phyloP scores from a whole-genome alignment of 495 filamentous ascomycete species.

The Hypoxylon cercidicola region DNA sequence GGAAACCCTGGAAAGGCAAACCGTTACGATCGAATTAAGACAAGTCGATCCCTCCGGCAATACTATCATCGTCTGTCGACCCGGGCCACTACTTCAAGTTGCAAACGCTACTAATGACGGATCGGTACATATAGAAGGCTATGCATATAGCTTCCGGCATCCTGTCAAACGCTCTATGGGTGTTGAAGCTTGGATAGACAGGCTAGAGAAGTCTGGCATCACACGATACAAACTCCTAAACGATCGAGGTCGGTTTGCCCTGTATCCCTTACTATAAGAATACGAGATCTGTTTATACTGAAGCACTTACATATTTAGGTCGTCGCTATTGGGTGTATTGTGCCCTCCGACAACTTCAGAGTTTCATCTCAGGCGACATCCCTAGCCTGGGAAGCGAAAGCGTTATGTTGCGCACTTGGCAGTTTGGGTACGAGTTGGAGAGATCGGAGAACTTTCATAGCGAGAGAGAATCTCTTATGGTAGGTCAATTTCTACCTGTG shows the following conservation, averaged over 20 bases:
- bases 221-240: constrained; percentile 14
- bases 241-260: constrained; percentile 7
- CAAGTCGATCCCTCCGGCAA: constrained; percentile 10
- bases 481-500: constrained; percentile 13
- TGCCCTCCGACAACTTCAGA: constrained; percentile 11
- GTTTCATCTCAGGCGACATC: background rate
- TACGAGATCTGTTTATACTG: too few relatives aligned
- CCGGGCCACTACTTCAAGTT: background rate
- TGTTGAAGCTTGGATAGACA: constrained; percentile 16
- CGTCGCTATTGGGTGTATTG: constrained; percentile 17
- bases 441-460: background rate
- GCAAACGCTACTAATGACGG: background rate
- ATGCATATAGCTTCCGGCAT: constrained; percentile 15
- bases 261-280: too few relatives aligned
- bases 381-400: constrained; percentile 3
- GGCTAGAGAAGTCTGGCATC: constrained; percentile 14
- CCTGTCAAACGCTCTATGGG: background rate
- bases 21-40: constrained; percentile 17
- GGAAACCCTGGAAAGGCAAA: background rate
- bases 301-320: background rate
- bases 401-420: constrained; percentile 12
- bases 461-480: background rate
- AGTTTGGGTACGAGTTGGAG: background rate
- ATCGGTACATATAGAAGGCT: constrained; percentile 6
- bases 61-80: constrained; percentile 20